Conservation (phyloP, 2,329 filamentous ascomycete species). For the Arthrobotrys conoides region DNA sequence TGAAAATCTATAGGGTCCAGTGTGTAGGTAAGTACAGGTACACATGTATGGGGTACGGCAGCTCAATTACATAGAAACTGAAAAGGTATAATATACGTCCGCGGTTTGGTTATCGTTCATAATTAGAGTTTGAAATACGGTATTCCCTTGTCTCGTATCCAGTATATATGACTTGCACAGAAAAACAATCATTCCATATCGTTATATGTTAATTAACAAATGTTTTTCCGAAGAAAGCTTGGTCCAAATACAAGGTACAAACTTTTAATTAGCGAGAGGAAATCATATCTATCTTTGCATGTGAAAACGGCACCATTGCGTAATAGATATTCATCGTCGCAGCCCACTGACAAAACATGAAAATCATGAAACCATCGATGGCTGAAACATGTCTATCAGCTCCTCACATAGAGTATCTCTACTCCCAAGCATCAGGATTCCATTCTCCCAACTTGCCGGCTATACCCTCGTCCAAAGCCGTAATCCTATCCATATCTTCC, state of each 20-base stretch:
- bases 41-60: no score
- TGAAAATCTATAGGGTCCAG: not conserved
- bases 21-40: no score
- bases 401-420: not conserved
- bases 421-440: constrained; percentile 56
- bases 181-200: no score
- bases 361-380: not conserved
- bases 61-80: no score
- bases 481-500: constrained; percentile 51
- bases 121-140: no score
- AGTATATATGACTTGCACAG: no score
- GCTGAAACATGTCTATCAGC: not conserved
- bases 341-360: not conserved
- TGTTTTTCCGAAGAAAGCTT: not conserved
- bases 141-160: no score
- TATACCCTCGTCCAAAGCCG: constrained; percentile 44
- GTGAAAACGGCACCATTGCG: not conserved
- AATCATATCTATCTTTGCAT: not conserved
- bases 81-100: no score
- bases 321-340: not conserved
- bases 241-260: not conserved
- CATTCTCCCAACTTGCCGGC: constrained; percentile 44
- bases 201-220: no score
- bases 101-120: no score
- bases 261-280: not conserved